Percentiles rank a stretch among this genome's conserved stretches.
These are phyloP conservation scores for Ophiostoma piceae DNA, from an alignment of 2,329 filamentous ascomycete species.

Conservation along the genomic window DNA sequence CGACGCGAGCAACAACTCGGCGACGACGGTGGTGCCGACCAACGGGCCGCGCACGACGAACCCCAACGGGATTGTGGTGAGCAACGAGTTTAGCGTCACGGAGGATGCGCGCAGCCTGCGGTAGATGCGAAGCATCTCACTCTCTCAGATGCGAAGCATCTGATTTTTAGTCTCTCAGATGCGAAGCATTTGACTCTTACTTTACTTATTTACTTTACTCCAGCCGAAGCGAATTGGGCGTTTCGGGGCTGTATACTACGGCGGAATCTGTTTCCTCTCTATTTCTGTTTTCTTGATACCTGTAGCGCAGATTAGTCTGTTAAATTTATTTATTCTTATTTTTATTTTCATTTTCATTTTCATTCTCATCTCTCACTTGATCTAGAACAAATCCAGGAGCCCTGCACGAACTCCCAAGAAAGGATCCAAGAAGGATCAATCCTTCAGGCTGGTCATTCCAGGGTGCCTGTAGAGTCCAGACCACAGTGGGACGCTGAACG, in stretches of 20 bases:
- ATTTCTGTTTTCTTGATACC: background rate
- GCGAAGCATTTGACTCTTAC: no score
- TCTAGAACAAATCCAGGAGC: no score
- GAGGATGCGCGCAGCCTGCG: conserved; percentile 10
- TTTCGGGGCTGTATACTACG: background rate
- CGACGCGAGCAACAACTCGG: background rate
- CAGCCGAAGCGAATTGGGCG: no score
- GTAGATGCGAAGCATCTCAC: background rate
- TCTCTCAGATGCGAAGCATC: background rate
- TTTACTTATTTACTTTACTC: no score
- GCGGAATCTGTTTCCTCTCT: background rate
- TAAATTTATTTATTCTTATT: no score
- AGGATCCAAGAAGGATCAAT: no score
- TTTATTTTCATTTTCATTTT: no score
- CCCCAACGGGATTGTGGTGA: conserved; percentile 39
- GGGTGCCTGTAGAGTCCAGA: background rate
- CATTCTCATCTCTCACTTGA: no score
- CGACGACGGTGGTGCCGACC: conserved; percentile 8
- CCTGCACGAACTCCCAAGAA: no score
- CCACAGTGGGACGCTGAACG: background rate
- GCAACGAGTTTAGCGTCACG: conserved; percentile 38
- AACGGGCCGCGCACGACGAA: background rate
- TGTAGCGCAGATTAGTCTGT: background rate
- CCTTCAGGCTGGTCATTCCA: no score
- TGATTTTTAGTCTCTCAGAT: no score